Percentiles rank a stretch among this genome's conserved stretches.
phyloP scores from a whole-genome alignment of 805 yeast genomes.

The Pichia membranifaciens region DNA sequence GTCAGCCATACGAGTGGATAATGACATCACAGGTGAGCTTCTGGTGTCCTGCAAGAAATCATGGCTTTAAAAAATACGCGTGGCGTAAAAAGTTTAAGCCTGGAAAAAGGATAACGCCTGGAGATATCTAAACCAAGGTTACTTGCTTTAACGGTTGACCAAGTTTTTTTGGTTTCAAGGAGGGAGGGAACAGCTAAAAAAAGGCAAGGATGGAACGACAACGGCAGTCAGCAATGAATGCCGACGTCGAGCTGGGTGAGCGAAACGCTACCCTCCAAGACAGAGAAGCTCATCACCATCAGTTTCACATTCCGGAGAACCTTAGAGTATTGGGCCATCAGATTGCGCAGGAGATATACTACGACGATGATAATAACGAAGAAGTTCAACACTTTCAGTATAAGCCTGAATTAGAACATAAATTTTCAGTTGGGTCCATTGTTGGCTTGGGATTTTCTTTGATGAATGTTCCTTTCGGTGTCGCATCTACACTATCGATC shows the following conservation, averaged over 20 bases:
- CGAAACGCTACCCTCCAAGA: neutral
- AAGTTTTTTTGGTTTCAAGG: no score
- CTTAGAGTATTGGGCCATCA: conserved; percentile 21
- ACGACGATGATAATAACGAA: conserved; percentile 44
- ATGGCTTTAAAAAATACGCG: neutral
- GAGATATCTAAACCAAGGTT: neutral
- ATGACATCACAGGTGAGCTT: no score
- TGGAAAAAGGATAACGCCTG: no score
- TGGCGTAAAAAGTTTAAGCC: no score
- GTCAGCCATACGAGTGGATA: no score
- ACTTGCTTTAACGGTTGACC: neutral
- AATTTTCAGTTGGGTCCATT: conserved; percentile 61
- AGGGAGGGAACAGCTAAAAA: no score
- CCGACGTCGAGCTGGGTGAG: neutral
- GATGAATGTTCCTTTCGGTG: conserved; percentile 78
- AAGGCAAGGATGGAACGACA: neutral
- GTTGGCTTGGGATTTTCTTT: conserved; percentile 75
- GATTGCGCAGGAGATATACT: conserved; percentile 29
- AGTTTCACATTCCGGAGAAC: conserved; percentile 12
- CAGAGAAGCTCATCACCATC: neutral
- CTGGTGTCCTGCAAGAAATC: no score
- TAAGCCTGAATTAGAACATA: conserved; percentile 64
- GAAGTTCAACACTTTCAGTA: conserved; percentile 68
- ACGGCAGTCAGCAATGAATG: neutral
- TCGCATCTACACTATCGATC: conserved; percentile 66